A percentile compares a stretch with the other conserved stretches of the same genome.
These are phyloP conservation scores for Hsuehochloa calcarea DNA, from an alignment of 176 grass and related monocot species.

Conservation along the genomic window DNA sequence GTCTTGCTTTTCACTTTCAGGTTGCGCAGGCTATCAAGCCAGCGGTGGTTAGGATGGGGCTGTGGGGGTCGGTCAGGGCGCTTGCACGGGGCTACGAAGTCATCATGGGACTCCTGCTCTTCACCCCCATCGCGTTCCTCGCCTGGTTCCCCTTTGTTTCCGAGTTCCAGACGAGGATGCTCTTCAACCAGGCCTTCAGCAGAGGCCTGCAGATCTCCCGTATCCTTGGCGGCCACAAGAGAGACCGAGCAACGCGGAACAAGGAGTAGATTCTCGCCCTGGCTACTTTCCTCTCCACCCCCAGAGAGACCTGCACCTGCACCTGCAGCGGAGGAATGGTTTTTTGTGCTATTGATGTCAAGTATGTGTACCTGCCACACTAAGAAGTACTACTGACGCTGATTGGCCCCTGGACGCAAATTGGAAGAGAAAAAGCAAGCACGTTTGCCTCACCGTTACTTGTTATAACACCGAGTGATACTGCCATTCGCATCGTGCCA, in stretches of 20 bases:
- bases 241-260: slow-evolving; percentile 57
- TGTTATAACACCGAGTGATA: no score
- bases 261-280: slow-evolving; percentile 44
- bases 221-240: slow-evolving; percentile 82
- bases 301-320: no score
- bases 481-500: no score
- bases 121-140: slow-evolving; percentile 77
- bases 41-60: slow-evolving; percentile 8
- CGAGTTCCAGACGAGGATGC: slow-evolving; percentile 69
- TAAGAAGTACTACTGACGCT: no score
- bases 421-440: no score
- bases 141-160: slow-evolving; percentile 96
- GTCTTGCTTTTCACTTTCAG: slow-evolving; percentile 21
- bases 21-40: slow-evolving; percentile 67
- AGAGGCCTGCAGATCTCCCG: slow-evolving; percentile 89
- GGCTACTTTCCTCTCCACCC: no score
- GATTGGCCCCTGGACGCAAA: no score
- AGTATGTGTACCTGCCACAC: no score
- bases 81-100: slow-evolving; percentile 82
- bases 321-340: no score
- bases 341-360: no score
- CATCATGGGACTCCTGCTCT: slow-evolving; percentile 86
- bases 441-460: no score
- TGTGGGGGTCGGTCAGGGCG: slow-evolving; percentile 77
- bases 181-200: slow-evolving; percentile 54